Conservation (phyloP, 2,329 filamentous ascomycete species). For the Blastomyces gilchristii region DNA sequence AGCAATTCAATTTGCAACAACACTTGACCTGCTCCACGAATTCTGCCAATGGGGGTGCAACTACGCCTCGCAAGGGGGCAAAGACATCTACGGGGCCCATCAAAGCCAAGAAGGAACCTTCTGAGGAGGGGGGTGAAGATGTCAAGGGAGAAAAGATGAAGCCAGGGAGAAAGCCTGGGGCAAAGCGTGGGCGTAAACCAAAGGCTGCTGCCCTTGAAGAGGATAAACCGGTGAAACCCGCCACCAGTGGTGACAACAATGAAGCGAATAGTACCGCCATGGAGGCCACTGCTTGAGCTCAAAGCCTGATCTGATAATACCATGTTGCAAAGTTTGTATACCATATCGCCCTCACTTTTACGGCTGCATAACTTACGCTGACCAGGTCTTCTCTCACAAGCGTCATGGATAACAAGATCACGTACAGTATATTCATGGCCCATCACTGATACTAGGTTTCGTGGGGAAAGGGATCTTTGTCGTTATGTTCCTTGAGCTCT, state of each 20-base stretch:
- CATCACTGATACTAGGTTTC: neutral
- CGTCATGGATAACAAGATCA: neutral
- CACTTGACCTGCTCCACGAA: neutral
- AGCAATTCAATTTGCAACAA: conserved; percentile 18
- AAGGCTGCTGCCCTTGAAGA: neutral
- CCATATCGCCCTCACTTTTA: neutral
- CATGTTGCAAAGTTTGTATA: neutral
- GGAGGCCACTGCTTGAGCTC: neutral
- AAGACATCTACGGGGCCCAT: conserved; percentile 17
- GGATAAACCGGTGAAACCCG: neutral
- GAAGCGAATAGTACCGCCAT: neutral
- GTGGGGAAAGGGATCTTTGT: neutral
- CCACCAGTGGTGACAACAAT: neutral
- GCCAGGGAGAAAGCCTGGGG: neutral
- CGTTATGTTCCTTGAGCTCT: neutral
- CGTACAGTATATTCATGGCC: neutral
- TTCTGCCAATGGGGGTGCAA: neutral
- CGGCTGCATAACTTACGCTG: neutral
- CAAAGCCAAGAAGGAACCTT: conserved; percentile 13
- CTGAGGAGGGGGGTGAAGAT: conserved; percentile 7
- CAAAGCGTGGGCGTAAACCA: conserved; percentile 9
- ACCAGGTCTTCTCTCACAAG: neutral
- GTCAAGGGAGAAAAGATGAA: conserved; percentile 7
- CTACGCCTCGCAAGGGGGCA: conserved; percentile 16
- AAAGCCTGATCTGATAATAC: neutral